phyloP scores from a whole-genome alignment of 1,284 basidiomycete species.

The Sporisorium reilianum region DNA sequence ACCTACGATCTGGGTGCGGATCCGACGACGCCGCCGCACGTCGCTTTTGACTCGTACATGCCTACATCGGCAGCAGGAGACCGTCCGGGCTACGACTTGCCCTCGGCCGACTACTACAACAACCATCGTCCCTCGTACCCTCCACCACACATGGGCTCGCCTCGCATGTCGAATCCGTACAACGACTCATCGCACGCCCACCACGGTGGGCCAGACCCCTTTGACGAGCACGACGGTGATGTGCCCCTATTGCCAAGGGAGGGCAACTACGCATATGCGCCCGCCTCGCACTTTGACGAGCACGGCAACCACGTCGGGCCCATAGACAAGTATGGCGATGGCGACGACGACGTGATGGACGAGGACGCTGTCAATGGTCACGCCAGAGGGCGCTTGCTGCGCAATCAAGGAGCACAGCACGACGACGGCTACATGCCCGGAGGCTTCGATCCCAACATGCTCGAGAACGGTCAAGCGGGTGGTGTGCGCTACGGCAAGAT shows the following conservation, averaged over 20 bases:
- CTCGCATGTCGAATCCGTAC: constrained; percentile 46
- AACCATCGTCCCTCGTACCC: constrained; percentile 19
- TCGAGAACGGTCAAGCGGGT: constrained; percentile 53
- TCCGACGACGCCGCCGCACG: constrained; percentile 33
- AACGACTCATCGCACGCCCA: constrained; percentile 27
- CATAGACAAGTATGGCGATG: constrained; percentile 43
- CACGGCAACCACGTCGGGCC: constrained; percentile 58
- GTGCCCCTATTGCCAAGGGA: constrained; percentile 50
- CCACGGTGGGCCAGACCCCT: constrained; percentile 27
- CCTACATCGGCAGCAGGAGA: constrained; percentile 37
- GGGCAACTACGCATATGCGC: constrained; percentile 59
- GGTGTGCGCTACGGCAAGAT: constrained; percentile 62
- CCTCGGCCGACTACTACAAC: constrained; percentile 45
- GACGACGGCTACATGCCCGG: constrained; percentile 56
- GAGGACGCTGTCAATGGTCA: constrained; percentile 53
- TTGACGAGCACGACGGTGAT: constrained; percentile 43
- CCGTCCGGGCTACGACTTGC: constrained; percentile 39
- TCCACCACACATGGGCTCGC: constrained; percentile 22
- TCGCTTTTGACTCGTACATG: constrained; percentile 43
- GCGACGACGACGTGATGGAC: constrained; percentile 55
- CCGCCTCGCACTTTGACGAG: constrained; percentile 59
- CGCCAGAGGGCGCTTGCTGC: constrained; percentile 29
- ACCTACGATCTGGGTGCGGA: constrained; percentile 53
- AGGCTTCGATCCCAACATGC: constrained; percentile 54
- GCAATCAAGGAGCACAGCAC: constrained; percentile 11